These are phyloP conservation scores for Cinchona pubescens DNA, from an alignment of 257 asterid species.

Conservation along the genomic window DNA sequence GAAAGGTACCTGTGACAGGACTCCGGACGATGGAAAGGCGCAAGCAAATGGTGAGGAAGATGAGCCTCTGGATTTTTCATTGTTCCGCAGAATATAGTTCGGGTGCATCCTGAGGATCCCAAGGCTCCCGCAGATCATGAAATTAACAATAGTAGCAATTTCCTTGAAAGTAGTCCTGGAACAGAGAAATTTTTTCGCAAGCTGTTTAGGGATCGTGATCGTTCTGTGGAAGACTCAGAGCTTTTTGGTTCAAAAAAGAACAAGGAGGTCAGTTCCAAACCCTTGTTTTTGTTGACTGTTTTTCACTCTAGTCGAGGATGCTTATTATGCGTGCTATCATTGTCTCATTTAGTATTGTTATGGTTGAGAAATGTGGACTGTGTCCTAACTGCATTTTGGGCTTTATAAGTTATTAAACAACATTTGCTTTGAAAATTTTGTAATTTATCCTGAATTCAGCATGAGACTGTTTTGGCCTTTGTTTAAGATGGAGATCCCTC, in stretches of 20 bases:
- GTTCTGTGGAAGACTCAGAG: conserved; percentile 90
- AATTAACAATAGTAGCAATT: conserved; percentile 38
- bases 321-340: not conserved
- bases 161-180: conserved; percentile 85
- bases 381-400: not conserved
- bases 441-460: not conserved
- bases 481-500: not conserved
- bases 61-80: conserved; percentile 60
- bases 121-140: conserved; percentile 43
- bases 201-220: conserved; percentile 88
- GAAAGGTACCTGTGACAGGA: conserved; percentile 43
- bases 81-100: conserved; percentile 70
- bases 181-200: conserved; percentile 83
- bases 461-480: not conserved
- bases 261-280: conserved; percentile 59
- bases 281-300: not conserved
- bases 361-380: no score
- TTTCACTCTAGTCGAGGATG: not conserved
- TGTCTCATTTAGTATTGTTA: not conserved
- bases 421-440: not conserved
- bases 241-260: conserved; percentile 68
- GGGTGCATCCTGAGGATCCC: conserved; percentile 85
- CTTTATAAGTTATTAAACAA: not conserved
- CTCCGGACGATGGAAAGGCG: conserved; percentile 54
- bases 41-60: conserved; percentile 65